phyloP scores from a whole-genome alignment of 2,329 filamentous ascomycete species.

The Gliomastix tumulicola region DNA sequence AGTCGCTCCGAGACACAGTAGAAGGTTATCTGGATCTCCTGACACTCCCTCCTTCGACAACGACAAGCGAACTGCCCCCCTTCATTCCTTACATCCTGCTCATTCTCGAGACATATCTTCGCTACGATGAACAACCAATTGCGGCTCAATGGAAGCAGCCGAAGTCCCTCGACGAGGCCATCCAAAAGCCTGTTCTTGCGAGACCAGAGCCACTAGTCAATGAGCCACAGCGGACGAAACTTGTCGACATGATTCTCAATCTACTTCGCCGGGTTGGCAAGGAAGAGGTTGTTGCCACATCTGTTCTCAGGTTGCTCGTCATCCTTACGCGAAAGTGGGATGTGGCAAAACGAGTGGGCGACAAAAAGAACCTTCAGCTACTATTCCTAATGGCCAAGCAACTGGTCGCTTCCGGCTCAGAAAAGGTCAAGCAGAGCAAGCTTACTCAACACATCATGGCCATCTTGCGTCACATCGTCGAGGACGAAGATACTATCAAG shows the following conservation, averaged over 20 bases:
- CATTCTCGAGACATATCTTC: conserved; percentile 84
- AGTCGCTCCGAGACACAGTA: conserved; percentile 71
- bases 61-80: conserved; percentile 72
- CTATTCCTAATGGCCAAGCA: conserved; percentile 96
- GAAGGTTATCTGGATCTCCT: conserved; percentile 72
- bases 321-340: conserved; percentile 76
- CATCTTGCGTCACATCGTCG: conserved; percentile 84
- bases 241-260: conserved; percentile 75
- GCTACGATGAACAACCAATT: conserved; percentile 76
- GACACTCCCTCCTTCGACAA: conserved; percentile 57
- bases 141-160: conserved; percentile 65
- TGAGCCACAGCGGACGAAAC: conserved; percentile 56
- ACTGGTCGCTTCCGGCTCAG: conserved; percentile 70
- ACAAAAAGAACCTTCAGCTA: conserved; percentile 83
- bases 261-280: conserved; percentile 82
- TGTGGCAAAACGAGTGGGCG: conserved; percentile 69
- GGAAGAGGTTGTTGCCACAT: conserved; percentile 76
- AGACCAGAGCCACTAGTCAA: conserved; percentile 50
- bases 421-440: conserved; percentile 55
- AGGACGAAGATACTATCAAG: conserved; percentile 85
- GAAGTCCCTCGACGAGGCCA: conserved; percentile 36
- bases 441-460: conserved; percentile 65
- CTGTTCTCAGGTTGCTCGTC: conserved; percentile 75
- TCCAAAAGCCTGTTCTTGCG: conserved; percentile 50
- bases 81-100: conserved; percentile 91